These are phyloP conservation scores for Yamadazyma sp. DNA, from an alignment of 805 yeast species.

Conservation along the genomic window DNA sequence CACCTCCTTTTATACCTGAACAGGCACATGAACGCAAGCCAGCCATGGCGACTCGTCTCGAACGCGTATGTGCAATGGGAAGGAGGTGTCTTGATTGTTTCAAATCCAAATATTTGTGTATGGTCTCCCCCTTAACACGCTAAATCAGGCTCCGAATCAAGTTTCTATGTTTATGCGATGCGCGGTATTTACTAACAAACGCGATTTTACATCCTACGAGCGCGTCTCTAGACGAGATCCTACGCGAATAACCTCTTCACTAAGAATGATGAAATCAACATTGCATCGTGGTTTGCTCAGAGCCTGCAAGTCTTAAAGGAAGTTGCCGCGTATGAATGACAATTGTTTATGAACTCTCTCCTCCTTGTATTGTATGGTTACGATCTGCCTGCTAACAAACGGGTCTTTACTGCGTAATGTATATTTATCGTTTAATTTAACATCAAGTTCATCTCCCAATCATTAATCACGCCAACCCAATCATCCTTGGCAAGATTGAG, in stretches of 20 bases:
- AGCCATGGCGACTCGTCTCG: neutral
- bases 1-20: constrained; percentile 18
- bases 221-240: constrained; percentile 4
- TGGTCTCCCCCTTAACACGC: constrained; percentile 1
- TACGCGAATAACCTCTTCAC: too few species aligned
- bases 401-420: too few species aligned
- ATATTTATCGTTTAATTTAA: constrained; percentile 37
- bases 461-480: constrained; percentile 78
- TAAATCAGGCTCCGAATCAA: neutral
- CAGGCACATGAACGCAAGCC: neutral
- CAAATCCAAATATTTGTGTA: constrained; percentile 1
- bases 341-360: too few species aligned
- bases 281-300: too few species aligned
- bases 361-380: neutral
- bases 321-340: too few species aligned
- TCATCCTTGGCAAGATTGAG: constrained; percentile 57
- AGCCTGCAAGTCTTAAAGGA: too few species aligned
- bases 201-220: neutral
- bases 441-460: constrained; percentile 87
- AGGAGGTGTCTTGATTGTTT: constrained; percentile 4
- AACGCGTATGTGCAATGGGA: constrained; percentile 1
- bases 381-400: neutral
- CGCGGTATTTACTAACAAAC: constrained; percentile 9
- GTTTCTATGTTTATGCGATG: constrained; percentile 5
- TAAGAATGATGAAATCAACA: too few species aligned